These are phyloP conservation scores for Talaromyces sp. DNA, from an alignment of 2,329 filamentous ascomycete genomes.

Conservation along the genomic window DNA sequence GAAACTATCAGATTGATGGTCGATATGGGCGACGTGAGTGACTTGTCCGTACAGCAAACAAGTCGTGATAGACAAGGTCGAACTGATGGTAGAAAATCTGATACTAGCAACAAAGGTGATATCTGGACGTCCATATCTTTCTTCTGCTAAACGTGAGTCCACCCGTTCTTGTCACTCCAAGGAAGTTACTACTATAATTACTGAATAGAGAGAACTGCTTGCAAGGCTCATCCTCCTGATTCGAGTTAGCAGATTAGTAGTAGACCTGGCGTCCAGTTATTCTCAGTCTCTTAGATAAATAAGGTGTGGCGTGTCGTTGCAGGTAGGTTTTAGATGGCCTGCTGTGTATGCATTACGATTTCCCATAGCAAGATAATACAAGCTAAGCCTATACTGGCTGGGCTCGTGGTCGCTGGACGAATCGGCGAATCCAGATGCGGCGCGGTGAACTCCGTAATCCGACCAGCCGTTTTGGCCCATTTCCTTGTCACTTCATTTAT, in stretches of 20 bases:
- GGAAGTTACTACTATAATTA: neutral
- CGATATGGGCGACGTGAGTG: neutral
- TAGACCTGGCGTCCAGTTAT: too few species aligned
- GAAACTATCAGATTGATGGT: neutral
- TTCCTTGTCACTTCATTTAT: slow-evolving; percentile 1
- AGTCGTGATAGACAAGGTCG: neutral
- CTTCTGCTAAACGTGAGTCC: neutral
- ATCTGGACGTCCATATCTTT: neutral
- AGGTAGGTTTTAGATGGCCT: too few species aligned
- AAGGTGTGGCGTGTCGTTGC: too few species aligned
- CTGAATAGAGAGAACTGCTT: neutral
- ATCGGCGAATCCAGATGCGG: slow-evolving; percentile 5
- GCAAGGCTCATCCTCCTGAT: too few species aligned
- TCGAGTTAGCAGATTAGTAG: neutral
- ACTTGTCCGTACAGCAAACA: neutral
- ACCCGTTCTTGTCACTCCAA: neutral
- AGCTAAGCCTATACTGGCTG: neutral
- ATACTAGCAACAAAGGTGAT: neutral
- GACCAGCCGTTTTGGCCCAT: slow-evolving; percentile 8
- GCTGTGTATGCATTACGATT: too few species aligned
- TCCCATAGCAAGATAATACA: neutral
- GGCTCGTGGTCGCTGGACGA: neutral
- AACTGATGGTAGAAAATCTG: neutral
- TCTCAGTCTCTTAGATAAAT: too few species aligned
- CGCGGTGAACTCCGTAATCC: slow-evolving; percentile 13